Evolutionary conservation across 1,284 basidiomycete genomes (phyloP).

Genomic region (Lignosus rhinocerotis): DNA sequence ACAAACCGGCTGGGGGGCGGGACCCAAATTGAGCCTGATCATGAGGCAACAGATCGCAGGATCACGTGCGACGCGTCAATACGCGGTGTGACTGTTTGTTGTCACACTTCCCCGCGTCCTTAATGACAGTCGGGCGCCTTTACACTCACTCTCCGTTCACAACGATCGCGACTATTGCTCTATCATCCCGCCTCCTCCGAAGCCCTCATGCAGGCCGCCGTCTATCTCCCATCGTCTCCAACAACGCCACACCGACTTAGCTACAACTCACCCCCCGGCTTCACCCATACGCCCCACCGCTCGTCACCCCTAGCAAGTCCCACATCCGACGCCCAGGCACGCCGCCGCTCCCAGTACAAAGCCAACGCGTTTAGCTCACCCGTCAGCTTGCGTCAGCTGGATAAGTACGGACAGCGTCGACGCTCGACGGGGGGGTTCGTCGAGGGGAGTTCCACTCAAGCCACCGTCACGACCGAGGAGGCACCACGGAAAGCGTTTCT

Average conservation of each 20-base stretch:
- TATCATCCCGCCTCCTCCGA: neutral
- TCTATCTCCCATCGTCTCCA: constrained; percentile 8
- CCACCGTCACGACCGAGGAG: constrained; percentile 30
- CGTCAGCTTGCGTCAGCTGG: constrained; percentile 13
- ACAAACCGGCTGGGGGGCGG: no score
- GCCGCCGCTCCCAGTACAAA: constrained; percentile 31
- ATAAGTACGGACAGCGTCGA: constrained; percentile 6
- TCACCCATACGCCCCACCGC: constrained; percentile 19
- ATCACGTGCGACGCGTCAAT: neutral
- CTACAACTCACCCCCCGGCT: constrained; percentile 3
- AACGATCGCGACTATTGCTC: neutral
- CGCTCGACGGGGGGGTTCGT: constrained; percentile 1
- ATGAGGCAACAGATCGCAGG: neutral
- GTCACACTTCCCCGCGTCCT: constrained; percentile 5
- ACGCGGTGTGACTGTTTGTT: constrained; percentile 3
- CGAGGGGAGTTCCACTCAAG: constrained; percentile 5
- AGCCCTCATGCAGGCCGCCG: constrained; percentile 13
- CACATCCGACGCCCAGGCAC: constrained; percentile 23
- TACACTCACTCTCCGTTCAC: neutral
- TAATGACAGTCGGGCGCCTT: neutral
- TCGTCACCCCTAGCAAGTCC: constrained; percentile 34
- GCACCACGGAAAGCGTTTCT: constrained; percentile 49
- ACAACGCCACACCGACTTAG: constrained; percentile 10
- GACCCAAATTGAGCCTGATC: no score
- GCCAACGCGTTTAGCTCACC: constrained; percentile 22